Conservation (phyloP, 768 basidiomycete genomes). For the Macrolepiota fuliginosa region DNA sequence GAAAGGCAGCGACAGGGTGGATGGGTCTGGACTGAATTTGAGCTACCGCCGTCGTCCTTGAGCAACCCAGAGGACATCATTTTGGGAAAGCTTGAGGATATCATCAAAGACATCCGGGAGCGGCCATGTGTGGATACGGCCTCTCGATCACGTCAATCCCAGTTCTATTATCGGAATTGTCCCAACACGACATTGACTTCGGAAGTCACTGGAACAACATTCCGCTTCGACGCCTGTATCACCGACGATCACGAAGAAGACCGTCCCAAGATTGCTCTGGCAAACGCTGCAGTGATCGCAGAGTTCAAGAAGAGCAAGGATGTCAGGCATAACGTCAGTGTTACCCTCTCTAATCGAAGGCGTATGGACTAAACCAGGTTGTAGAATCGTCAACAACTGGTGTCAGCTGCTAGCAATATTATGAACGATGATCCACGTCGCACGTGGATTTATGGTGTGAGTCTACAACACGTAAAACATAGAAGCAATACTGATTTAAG, state of each 20-base stretch:
- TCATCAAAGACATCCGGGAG: too few species aligned
- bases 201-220: background rate
- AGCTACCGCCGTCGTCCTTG: background rate
- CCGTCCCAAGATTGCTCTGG: background rate
- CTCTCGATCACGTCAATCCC: too few species aligned
- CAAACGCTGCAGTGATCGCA: background rate
- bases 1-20: too few species aligned
- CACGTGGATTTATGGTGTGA: background rate
- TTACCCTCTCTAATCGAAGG: background rate
- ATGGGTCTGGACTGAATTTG: background rate
- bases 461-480: background rate
- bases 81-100: background rate
- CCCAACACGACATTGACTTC: background rate
- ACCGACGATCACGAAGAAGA: background rate
- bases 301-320: background rate
- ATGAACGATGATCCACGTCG: constrained; percentile 3
- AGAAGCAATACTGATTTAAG: too few species aligned
- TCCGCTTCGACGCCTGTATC: background rate
- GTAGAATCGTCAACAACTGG: constrained; percentile 6
- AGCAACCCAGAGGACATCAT: background rate
- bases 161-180: background rate
- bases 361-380: background rate
- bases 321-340: background rate
- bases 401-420: background rate
- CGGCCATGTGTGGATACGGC: too few species aligned